These are phyloP conservation scores for Pestalotiopsis sp. DNA, from an alignment of 2,329 filamentous ascomycete species.

Conservation along the genomic window DNA sequence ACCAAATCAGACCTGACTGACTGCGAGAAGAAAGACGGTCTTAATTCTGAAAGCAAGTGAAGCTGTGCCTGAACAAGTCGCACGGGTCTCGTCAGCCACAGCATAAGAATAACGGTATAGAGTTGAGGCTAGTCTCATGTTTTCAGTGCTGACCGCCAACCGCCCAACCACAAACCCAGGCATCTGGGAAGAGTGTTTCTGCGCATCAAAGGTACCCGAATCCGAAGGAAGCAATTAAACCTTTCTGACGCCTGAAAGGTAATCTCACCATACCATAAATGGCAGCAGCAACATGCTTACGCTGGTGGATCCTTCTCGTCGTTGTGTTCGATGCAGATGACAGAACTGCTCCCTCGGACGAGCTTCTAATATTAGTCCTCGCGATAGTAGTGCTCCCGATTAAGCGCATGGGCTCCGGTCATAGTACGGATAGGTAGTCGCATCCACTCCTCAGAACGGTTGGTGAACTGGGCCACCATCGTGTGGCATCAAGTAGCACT, in stretches of 20 bases:
- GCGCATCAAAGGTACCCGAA: neutral
- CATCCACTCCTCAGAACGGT: neutral
- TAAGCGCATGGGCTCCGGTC: neutral
- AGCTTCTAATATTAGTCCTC: neutral
- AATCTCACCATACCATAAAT: neutral
- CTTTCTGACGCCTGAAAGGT: neutral
- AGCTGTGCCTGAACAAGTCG: neutral
- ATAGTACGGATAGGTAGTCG: neutral
- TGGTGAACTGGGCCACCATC: neutral
- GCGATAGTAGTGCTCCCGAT: neutral
- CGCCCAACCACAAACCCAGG: neutral
- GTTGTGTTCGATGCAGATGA: neutral
- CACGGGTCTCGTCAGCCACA: slow-evolving; percentile 3
- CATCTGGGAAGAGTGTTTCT: neutral
- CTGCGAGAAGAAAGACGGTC: neutral
- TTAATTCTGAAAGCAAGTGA: neutral
- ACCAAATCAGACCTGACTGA: neutral
- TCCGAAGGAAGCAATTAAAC: slow-evolving; percentile 4
- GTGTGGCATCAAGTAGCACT: neutral
- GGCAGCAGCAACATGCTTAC: neutral
- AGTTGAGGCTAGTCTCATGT: slow-evolving; percentile 7
- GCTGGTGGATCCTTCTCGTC: neutral
- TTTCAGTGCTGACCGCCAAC: slow-evolving; percentile 5
- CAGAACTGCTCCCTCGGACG: neutral
- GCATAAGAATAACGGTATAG: neutral